Evolutionary conservation across 2,329 filamentous ascomycete genomes (phyloP).

Genomic region (Salinomyces thailandicus): DNA sequence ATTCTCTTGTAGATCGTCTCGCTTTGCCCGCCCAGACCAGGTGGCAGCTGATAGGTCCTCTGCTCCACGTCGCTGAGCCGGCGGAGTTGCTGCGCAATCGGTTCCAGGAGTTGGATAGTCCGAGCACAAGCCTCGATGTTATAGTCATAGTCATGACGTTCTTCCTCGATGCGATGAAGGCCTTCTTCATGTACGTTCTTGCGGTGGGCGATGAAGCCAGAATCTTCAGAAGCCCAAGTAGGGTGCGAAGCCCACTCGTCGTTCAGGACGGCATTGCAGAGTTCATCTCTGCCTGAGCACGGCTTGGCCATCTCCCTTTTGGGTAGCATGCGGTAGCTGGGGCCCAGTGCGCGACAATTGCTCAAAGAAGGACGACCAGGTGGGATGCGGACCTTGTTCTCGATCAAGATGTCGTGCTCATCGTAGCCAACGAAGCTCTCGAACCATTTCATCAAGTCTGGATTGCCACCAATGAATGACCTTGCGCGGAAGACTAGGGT

Average conservation of each 20-base stretch:
- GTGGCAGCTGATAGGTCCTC: constrained; percentile 68
- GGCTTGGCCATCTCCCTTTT: constrained; percentile 83
- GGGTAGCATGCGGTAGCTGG: constrained; percentile 86
- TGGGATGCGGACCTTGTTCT: constrained; percentile 66
- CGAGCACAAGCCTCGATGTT: constrained; percentile 93
- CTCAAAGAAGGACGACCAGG: constrained; percentile 79
- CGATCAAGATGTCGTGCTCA: constrained; percentile 64
- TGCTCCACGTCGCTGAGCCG: constrained; percentile 54
- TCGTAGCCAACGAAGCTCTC: constrained; percentile 73
- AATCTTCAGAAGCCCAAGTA: constrained; percentile 97
- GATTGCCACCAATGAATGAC: constrained; percentile 76
- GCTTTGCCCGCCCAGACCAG: constrained; percentile 80
- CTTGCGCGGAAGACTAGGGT: constrained; percentile 73
- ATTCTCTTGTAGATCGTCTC: constrained; percentile 95
- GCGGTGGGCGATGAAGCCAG: constrained; percentile 90
- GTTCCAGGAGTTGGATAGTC: constrained; percentile 91
- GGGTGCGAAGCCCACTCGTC: constrained; percentile 98
- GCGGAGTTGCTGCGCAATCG: constrained; percentile 81
- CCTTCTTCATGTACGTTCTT: constrained; percentile 95
- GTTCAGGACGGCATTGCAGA: constrained; percentile 87
- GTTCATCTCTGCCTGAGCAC: constrained; percentile 87
- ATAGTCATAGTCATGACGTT: constrained; percentile 96
- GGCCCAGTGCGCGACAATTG: constrained; percentile 89
- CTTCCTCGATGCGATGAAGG: constrained; percentile 91
- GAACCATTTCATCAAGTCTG: constrained; percentile 82